Conservation (phyloP, 306 rosid genomes). For the Cicer cuneatum region DNA sequence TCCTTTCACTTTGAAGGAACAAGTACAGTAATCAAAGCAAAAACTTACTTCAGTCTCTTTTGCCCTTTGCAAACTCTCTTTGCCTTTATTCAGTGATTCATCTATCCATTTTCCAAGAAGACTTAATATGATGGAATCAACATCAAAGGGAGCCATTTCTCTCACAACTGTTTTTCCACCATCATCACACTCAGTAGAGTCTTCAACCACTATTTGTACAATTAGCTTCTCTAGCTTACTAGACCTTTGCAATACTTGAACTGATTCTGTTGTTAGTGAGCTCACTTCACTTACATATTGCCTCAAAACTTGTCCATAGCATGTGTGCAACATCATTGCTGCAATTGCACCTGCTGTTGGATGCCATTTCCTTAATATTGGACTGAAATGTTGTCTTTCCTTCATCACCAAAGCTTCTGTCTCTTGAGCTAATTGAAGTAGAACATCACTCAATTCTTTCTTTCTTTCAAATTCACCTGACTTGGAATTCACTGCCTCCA, state of each 20-base stretch:
- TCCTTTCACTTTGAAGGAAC: slow-evolving; percentile 1
- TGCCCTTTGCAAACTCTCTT: slow-evolving; percentile 58
- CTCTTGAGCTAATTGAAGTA: slow-evolving; percentile 70
- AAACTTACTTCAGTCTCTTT: slow-evolving; percentile 80
- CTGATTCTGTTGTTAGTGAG: slow-evolving; percentile 61
- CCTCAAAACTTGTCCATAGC: slow-evolving; percentile 69
- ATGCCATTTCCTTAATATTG: slow-evolving; percentile 81
- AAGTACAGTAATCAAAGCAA: slow-evolving; percentile 12
- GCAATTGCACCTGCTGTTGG: slow-evolving; percentile 78
- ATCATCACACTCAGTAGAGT: slow-evolving; percentile 80
- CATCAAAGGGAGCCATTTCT: slow-evolving; percentile 86
- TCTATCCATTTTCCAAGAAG: slow-evolving; percentile 75
- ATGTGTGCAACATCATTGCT: slow-evolving; percentile 66
- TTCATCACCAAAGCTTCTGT: slow-evolving; percentile 69
- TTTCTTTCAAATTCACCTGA: slow-evolving; percentile 37
- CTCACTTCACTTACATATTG: slow-evolving; percentile 62
- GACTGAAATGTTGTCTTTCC: slow-evolving; percentile 80
- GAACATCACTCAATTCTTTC: slow-evolving; percentile 56
- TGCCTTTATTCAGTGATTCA: slow-evolving; percentile 63
- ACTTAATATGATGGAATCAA: slow-evolving; percentile 68
- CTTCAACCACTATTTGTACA: slow-evolving; percentile 83
- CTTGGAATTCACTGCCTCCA: slow-evolving; percentile 57
- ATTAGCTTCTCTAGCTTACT: slow-evolving; percentile 76
- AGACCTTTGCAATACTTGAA: slow-evolving; percentile 70
- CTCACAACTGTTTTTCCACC: slow-evolving; percentile 81